These are phyloP conservation scores for Barnettozyma siamensis DNA, from an alignment of 805 yeast species.

Conservation along the genomic window DNA sequence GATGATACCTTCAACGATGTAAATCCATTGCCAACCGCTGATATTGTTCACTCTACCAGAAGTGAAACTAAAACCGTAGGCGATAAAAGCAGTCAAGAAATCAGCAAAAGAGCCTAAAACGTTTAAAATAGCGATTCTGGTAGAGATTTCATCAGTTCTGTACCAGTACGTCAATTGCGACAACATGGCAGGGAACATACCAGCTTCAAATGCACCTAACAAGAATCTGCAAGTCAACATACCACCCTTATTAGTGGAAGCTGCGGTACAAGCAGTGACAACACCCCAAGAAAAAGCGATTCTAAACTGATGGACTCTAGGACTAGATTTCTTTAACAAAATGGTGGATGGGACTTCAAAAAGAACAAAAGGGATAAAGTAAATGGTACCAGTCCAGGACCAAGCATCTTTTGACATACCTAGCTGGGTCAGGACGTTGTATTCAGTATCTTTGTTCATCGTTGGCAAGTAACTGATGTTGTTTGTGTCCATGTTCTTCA, in stretches of 20 bases:
- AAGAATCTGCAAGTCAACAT: slow-evolving; percentile 14
- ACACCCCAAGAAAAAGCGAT: slow-evolving; percentile 16
- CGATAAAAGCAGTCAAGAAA: slow-evolving; percentile 22
- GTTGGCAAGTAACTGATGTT: slow-evolving; percentile 14
- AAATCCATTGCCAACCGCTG: slow-evolving; percentile 20
- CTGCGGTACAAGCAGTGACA: slow-evolving; percentile 14
- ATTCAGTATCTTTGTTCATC: slow-evolving; percentile 5
- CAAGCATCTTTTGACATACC: slow-evolving; percentile 10
- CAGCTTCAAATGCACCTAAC: slow-evolving; percentile 19
- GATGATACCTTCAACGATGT: slow-evolving; percentile 16
- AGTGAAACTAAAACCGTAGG: slow-evolving; percentile 18
- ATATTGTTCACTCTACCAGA: slow-evolving; percentile 11
- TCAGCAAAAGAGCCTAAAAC: slow-evolving; percentile 22
- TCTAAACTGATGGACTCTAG: slow-evolving; percentile 11
- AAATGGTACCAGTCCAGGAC: slow-evolving; percentile 13
- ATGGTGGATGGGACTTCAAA: slow-evolving; percentile 18
- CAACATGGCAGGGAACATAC: slow-evolving; percentile 15
- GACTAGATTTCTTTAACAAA: slow-evolving; percentile 14
- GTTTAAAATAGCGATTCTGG: slow-evolving; percentile 23
- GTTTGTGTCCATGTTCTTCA: slow-evolving; percentile 17
- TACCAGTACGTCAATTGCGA: slow-evolving; percentile 23
- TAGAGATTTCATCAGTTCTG: slow-evolving; percentile 19
- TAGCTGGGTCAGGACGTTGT: slow-evolving; percentile 9
- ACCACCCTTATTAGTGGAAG: slow-evolving; percentile 12
- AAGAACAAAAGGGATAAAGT: slow-evolving; percentile 15